A percentile compares a stretch with the other conserved stretches of the same genome.
Conservation (phyloP, 768 basidiomycete species). For the Mycena metata region DNA sequence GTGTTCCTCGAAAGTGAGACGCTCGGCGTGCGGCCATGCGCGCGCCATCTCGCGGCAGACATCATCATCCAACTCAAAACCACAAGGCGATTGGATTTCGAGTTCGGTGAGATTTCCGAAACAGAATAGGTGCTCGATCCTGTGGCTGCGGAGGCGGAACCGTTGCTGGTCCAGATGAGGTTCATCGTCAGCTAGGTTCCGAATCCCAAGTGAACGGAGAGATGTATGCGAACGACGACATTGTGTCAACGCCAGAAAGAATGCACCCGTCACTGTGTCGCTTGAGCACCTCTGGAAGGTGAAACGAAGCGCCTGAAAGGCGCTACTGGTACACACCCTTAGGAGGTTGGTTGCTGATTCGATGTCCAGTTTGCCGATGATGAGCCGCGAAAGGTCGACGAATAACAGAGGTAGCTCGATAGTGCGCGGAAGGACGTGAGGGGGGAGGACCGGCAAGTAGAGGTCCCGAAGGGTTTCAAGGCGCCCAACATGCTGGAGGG, state of each 20-base stretch:
- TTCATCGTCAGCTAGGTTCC: neutral
- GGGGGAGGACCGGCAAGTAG: neutral
- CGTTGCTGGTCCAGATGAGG: neutral
- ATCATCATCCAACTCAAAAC: neutral
- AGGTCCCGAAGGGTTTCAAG: neutral
- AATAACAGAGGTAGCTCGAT: neutral
- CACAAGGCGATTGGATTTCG: neutral
- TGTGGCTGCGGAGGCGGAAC: neutral
- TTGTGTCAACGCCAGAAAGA: neutral
- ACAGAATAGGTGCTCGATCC: neutral
- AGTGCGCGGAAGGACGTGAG: neutral
- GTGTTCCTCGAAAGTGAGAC: neutral
- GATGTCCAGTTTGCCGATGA: neutral
- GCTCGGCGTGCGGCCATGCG: constrained; percentile 9
- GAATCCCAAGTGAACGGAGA: neutral
- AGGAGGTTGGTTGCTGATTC: neutral
- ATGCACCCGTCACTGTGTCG: neutral
- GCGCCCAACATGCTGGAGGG: neutral
- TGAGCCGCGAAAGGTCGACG: neutral
- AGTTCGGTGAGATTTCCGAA: neutral
- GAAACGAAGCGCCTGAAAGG: neutral
- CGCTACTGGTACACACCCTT: neutral
- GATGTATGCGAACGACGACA: constrained; percentile 2
- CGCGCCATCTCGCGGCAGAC: neutral
- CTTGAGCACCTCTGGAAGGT: neutral